Base-by-base conservation (phyloP, 2,329 filamentous ascomycete species). In the Didymella lethalis region DNA sequence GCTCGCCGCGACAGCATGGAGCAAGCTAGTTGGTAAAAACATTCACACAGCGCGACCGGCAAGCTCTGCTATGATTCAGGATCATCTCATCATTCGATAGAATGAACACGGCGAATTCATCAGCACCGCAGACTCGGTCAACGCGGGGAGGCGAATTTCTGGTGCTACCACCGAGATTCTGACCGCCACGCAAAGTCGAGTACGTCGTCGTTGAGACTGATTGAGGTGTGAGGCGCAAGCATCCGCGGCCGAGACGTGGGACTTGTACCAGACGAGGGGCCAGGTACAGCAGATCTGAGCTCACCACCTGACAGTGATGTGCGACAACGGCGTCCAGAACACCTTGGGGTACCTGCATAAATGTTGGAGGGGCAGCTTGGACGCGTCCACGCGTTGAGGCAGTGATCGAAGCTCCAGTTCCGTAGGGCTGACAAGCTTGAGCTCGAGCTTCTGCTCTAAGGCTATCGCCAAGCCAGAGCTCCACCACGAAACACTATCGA, bases 201-300 rank as follows among this genome's bases (percentile, higher is more conserved):
- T 44, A 56, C 55, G 56, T 52, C 63, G 63, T 59, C 59, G 61
- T 57, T 63, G 59, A 49, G 41, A 46, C 23, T 54, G 31, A 46
- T 31, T 59, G 56, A 59, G 46, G 40, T 28, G 50, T 51, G 62
- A 59, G 59, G 66, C 61, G 67, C 63, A 52, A 57, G 73, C 59
- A 68, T 75, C 72, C 72, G 73, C 71, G 72, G 70, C 72, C 71
- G 71, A 64, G 66, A 68, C 50, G 18, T 34, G 46, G 28, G 29
- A 53, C 18, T 45, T 56, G 46, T 57, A 64, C 62, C 63, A 62
- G 60, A 61, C 49, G 55, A 62, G 50, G 50, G 49, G 59, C 64
- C 65, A 67, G 61, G 59, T 54, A 54, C 52, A 59, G 57, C 57
- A 67, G 40, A 57, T 48, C 59, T 62, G 54, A 59, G 44, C 44